Base-by-base conservation (phyloP, 177 flowering plant genomes). In the Tripterygium wilfordii region DNA sequence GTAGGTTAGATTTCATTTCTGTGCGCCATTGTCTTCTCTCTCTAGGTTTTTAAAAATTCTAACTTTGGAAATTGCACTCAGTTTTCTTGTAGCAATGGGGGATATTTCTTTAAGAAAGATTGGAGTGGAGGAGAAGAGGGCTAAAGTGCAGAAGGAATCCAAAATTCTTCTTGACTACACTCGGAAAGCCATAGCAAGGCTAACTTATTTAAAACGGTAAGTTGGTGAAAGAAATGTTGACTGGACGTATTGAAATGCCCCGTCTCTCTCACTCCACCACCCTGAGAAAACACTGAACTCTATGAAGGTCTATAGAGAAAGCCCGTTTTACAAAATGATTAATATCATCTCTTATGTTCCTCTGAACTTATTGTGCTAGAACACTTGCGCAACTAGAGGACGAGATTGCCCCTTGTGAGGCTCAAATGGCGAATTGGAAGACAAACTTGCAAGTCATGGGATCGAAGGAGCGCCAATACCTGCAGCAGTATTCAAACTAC, bases 161-260 rank as follows among this genome's bases (percentile, higher is more conserved):
- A 85, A 72, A 62, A 64, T 79, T 57, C 92, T 94, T 47, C 85
- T 94, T 60, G 95, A 89, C 57, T 87, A 83, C 51, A 94, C 96
- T 23, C 70, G 97, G 12, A 90, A 89, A 63, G 96, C 96, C 28
- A 83, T 94, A 40, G 72, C 91, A 36, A 77, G 92, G 57, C 65
- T 94, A 31, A 84, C 92, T n/a, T 85, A 81, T 65, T 73, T 89
- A 71, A 94, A 94, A 76, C 79, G 89, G 99, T 94, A 42, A n/a
- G n/a, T n/a, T n/a, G n/a, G n/a, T n/a, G n/a, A n/a, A n/a, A n/a
- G n/a, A n/a, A n/a, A n/a, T n/a, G n/a, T n/a, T n/a, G n/a, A n/a
- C n/a, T n/a, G n/a, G n/a, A n/a, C n/a, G n/a, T n/a, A n/a, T n/a
- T n/a, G n/a, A n/a, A n/a, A n/a, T n/a, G n/a, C n/a, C n/a, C n/a